Conservation (phyloP, 176 grass and related monocot genomes). For the Ananas comosus region DNA sequence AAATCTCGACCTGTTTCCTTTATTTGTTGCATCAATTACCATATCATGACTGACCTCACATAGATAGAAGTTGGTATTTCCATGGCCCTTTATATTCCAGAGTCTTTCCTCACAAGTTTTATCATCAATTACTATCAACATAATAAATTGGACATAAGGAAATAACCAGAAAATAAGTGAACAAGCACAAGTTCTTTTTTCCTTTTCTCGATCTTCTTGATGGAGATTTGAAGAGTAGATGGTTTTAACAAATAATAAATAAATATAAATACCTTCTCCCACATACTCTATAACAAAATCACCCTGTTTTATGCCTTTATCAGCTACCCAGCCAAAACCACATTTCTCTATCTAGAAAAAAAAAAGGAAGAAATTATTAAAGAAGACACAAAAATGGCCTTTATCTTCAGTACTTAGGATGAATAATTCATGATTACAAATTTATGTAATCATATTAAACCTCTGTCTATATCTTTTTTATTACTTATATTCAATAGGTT, state of each 20-base stretch:
- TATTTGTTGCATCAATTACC: slow-evolving; percentile 94
- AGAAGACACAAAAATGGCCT: background rate
- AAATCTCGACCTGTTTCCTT: slow-evolving; percentile 90
- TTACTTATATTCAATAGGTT: too few relatives aligned
- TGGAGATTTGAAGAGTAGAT: background rate
- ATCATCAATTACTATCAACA: slow-evolving; percentile 73
- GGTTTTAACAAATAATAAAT: background rate
- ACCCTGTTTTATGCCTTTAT: slow-evolving; percentile 87
- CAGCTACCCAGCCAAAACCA: slow-evolving; percentile 77
- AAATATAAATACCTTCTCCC: slow-evolving; percentile 80
- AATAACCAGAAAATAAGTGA: background rate
- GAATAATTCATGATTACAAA: too few relatives aligned
- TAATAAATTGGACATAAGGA: background rate
- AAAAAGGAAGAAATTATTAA: slow-evolving; percentile 9
- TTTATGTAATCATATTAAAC: too few relatives aligned
- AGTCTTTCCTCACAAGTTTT: slow-evolving; percentile 89
- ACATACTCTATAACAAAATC: slow-evolving; percentile 98
- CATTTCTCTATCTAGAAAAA: slow-evolving; percentile 81
- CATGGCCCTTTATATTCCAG: slow-evolving; percentile 80
- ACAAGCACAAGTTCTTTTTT: background rate
- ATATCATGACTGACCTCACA: slow-evolving; percentile 91
- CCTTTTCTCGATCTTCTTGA: slow-evolving; percentile 11
- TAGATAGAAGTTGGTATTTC: slow-evolving; percentile 82
- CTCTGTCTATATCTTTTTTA: too few relatives aligned
- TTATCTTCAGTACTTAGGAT: background rate